A percentile compares a stretch with the other conserved stretches of the same genome.
Evolutionary conservation across 495 filamentous ascomycete genomes (phyloP).

Genomic region (Stereocaulon alpinum): DNA sequence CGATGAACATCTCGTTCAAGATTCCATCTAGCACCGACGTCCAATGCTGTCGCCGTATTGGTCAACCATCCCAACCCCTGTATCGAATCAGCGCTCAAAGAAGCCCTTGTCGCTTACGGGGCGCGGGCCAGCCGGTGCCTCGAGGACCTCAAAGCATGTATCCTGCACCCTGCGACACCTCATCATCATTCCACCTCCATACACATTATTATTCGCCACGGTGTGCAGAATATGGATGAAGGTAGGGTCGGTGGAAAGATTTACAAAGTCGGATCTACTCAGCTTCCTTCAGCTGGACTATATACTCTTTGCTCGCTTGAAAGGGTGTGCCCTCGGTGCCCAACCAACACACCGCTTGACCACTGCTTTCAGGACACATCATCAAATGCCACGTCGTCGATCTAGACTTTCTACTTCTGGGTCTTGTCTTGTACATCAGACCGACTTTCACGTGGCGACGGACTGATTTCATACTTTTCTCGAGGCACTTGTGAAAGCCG

Average conservation of each 20-base stretch:
- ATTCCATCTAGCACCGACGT: neutral
- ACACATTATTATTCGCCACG: neutral
- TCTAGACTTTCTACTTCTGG: neutral
- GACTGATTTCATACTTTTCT: neutral
- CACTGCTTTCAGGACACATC: constrained; percentile 11
- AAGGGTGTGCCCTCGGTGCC: neutral
- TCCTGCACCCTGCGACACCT: neutral
- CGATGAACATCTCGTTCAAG: neutral
- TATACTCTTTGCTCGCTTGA: neutral
- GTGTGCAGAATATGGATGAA: neutral
- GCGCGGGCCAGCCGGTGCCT: constrained; percentile 8
- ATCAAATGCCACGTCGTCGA: constrained; percentile 11
- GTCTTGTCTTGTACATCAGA: neutral
- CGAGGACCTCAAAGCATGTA: neutral
- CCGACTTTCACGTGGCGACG: neutral
- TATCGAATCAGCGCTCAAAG: constrained; percentile 4
- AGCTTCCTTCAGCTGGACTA: neutral
- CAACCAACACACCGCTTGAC: neutral
- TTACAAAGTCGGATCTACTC: neutral
- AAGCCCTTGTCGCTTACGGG: constrained; percentile 2
- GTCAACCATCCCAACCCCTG: neutral
- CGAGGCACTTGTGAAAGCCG: neutral
- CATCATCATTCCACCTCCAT: neutral
- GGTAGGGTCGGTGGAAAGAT: neutral
- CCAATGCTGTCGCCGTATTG: neutral